Conservation (phyloP, 2,329 filamentous ascomycete genomes). For the Aureobasidium subglaciale region DNA sequence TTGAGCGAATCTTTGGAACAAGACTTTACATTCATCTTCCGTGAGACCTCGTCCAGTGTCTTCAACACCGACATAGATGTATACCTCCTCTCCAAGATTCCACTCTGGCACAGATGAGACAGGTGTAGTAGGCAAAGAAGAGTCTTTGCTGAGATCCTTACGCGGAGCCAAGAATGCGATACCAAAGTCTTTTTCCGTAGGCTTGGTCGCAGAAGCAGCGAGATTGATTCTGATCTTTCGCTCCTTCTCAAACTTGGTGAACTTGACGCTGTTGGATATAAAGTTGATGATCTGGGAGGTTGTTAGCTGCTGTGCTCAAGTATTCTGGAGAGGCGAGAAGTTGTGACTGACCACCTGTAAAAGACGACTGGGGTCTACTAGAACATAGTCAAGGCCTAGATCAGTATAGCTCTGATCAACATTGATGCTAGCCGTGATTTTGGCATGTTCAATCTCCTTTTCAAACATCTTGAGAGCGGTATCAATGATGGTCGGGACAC, state of each 20-base stretch:
- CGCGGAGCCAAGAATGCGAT: constrained; percentile 26
- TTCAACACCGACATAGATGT: constrained; percentile 28
- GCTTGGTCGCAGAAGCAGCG: constrained; percentile 29
- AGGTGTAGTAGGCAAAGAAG: not conserved
- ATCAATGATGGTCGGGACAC: constrained; percentile 29
- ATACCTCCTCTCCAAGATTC: constrained; percentile 28
- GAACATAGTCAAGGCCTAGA: constrained; percentile 28
- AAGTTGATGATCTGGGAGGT: constrained; percentile 25
- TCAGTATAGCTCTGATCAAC: constrained; percentile 26
- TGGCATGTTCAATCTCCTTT: constrained; percentile 29
- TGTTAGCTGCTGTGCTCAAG: not conserved
- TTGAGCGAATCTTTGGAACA: constrained; percentile 63
- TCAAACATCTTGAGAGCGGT: constrained; percentile 34
- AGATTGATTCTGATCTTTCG: constrained; percentile 33
- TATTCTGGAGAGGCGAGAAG: too few relatives aligned
- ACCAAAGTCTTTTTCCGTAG: constrained; percentile 26
- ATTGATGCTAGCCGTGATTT: constrained; percentile 26
- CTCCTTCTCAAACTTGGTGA: constrained; percentile 28
- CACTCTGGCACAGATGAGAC: not conserved
- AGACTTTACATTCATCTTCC: constrained; percentile 29
- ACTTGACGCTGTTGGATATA: constrained; percentile 37
- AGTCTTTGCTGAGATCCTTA: not conserved
- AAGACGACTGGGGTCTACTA: constrained; percentile 32
- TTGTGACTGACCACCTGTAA: constrained; percentile 30
- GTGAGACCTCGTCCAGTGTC: constrained; percentile 32